Evolutionary conservation across 371 early-diverging fungal species (phyloP), one percentile per base, ranked within the genome.

Genomic region (Rhizopus sp.): DNA sequence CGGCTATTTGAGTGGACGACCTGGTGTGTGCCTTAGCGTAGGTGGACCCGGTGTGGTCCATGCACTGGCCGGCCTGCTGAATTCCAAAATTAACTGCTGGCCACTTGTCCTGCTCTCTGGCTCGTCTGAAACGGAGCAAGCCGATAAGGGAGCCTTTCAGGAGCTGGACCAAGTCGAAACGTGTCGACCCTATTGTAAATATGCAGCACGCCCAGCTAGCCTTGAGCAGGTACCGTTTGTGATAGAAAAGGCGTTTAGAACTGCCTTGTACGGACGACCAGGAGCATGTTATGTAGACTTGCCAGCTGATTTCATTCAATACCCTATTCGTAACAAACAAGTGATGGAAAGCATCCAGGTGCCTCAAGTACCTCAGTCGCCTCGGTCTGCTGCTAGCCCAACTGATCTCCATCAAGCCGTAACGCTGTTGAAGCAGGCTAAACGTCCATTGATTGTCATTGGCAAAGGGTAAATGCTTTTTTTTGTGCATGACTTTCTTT

Each of bases 41-140:
- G 88, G 89, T 4, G 93, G 93, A 1, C 93, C 93, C 0, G 93
- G 93, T 33, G 85, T 91, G 1, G 82, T 92, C 29, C 90, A 92
- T 74, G 89, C 77, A 1, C 66, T 92, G 47, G 85, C 92, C 0
- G 93, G 93, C 33, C 16, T 92, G 2, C 72, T 81, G 17, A 90
- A 92, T 60, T 84, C 91, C 15, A 79, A 85, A 57, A 82, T 82
- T 8, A 90, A 87, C 61, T 75, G 76, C n/a, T 86, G 87, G 88
- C 89, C 89, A 4, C 60, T 88, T 62, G 78, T 90, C 7, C 61
- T 88, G 15, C 66, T 88, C 17, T 80, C 85, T 12, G 88, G 88
- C 8, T 81, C 87, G 6, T 72, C 70, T 31, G 86, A 86, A 40
- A 75, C 79, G 7, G 72, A 75, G 45, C 81, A 79, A 56, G 60